Evolutionary conservation across 2,329 filamentous ascomycete genomes (phyloP).

Genomic region (Fusarium verticillioides): DNA sequence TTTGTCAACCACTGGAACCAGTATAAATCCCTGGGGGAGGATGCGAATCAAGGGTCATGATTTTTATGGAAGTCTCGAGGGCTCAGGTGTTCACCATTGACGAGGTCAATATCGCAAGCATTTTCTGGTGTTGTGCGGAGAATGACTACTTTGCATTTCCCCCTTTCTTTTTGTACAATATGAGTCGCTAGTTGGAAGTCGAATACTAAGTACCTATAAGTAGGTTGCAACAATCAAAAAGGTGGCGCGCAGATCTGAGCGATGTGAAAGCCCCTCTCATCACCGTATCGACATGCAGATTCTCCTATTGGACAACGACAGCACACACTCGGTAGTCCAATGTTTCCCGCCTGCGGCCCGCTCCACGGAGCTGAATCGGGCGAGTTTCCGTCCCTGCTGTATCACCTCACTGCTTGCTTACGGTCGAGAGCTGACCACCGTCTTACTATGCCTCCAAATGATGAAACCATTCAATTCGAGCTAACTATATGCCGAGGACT

Average conservation of each 20-base stretch:
- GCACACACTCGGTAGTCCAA: slow-evolving; percentile 21
- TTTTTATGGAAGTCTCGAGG: neutral
- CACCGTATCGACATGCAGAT: slow-evolving; percentile 8
- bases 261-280: slow-evolving; percentile 22
- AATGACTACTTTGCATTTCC: slow-evolving; percentile 38
- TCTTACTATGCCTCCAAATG: slow-evolving; percentile 1
- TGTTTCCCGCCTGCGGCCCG: slow-evolving; percentile 27
- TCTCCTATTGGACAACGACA: slow-evolving; percentile 17
- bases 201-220: slow-evolving; percentile 15
- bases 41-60: neutral
- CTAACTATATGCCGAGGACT: slow-evolving; percentile 8
- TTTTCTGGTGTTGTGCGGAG: slow-evolving; percentile 40
- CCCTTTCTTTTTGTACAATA: slow-evolving; percentile 38
- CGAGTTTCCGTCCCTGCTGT: slow-evolving; percentile 19
- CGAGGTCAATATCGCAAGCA: slow-evolving; percentile 23
- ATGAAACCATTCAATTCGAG: neutral
- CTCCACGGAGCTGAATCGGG: slow-evolving; percentile 13
- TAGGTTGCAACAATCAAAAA: slow-evolving; percentile 28
- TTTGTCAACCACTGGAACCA: slow-evolving; percentile 55
- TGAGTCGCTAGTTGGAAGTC: slow-evolving; percentile 30
- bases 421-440: slow-evolving; percentile 18
- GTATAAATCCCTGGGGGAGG: slow-evolving; percentile 41
- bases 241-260: slow-evolving; percentile 33
- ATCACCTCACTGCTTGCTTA: slow-evolving; percentile 7
- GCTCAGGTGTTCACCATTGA: neutral